Evolutionary conservation across 2,329 filamentous ascomycete genomes (phyloP), one percentile per base, ranked within the genome.

Genomic region (Calonectria multiphialidica): DNA sequence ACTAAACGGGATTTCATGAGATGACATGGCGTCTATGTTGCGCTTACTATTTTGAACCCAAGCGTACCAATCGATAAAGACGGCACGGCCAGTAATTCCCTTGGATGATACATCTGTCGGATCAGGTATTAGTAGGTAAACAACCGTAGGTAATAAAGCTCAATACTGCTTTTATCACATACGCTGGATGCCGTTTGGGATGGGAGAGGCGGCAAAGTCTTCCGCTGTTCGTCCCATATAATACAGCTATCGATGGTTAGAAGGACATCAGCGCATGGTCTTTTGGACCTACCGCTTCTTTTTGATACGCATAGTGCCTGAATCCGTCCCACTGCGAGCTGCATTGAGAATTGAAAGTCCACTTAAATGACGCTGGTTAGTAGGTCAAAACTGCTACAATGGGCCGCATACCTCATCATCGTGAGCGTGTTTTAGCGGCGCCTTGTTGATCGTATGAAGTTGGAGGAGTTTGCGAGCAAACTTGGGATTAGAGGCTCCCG

Each of bases 311-410:
- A n/a, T 78, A 79, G n/a, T 79, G 76, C 0, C 77, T 50, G 2
- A 77, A 74, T 0, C 77, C 77, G 49, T 77, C 77, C 77, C 77
- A 79, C 18, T 79, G 77, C 0, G 76, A 77, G 7, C 75, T 78
- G 7, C 77, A 76, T 16, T 79, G 74, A 1, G 77, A 74, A 25
- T 74, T 73, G 8, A 77, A 77, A 2, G 37, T 66, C 75, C 67
- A 76, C 73, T 75, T 12, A 3, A 4, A 3, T 10, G 2, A 18
- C 5, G 18, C 0, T 8, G 23, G 49, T 61, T 3, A 28, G 5
- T 18, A 16, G 1, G 8, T 8, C 0, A 4, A 2, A 4, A 5
- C 2, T 12, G 0, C 12, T 15, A 4, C 2, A 1, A 5, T 23
- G 2, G n/a, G 2, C 9, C 6, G 0, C n/a, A 25, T 55, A 76